Percentiles rank a stretch among this genome's conserved stretches.
Evolutionary conservation across 2,329 filamentous ascomycete genomes (phyloP).

Genomic region (Fusarium brevicatenulatum): DNA sequence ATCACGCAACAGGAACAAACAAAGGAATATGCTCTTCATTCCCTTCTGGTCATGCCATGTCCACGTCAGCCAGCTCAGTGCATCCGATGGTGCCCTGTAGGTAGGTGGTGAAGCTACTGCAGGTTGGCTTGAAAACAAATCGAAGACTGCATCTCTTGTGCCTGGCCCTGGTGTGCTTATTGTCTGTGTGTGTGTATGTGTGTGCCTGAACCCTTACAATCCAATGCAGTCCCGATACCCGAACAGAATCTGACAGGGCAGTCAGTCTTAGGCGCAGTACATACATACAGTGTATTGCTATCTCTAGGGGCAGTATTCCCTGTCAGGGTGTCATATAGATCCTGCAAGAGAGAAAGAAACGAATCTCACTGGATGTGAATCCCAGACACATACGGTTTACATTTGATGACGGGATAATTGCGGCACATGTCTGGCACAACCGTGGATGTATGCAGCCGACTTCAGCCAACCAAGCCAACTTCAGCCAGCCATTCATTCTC

Average conservation of each 20-base stretch:
- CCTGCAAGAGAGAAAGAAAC: slow-evolving; percentile 10
- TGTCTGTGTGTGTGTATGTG: background rate
- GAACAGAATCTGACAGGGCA: slow-evolving; percentile 18
- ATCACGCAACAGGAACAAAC: background rate
- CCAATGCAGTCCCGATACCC: slow-evolving; percentile 26
- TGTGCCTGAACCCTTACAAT: slow-evolving; percentile 14
- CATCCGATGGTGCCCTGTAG: background rate
- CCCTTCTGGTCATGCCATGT: slow-evolving; percentile 28
- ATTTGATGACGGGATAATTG: slow-evolving; percentile 23
- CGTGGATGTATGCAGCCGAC: background rate
- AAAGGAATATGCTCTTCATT: background rate
- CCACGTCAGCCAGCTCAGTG: slow-evolving; percentile 34
- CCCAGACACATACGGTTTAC: slow-evolving; percentile 13
- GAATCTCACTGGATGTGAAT: slow-evolving; percentile 9
- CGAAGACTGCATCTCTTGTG: slow-evolving; percentile 11
- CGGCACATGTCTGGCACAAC: slow-evolving; percentile 1
- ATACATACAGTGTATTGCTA: background rate
- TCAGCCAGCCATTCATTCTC: background rate
- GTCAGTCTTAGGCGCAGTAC: background rate
- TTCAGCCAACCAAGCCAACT: background rate
- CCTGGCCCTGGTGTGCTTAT: slow-evolving; percentile 1
- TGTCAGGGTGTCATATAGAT: slow-evolving; percentile 26
- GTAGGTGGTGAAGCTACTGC: slow-evolving; percentile 20
- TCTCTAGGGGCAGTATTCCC: background rate
- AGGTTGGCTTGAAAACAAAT: background rate